Evolutionary conservation across 1,284 basidiomycete genomes (phyloP).

Genomic region (Tilletiaria anomala): DNA sequence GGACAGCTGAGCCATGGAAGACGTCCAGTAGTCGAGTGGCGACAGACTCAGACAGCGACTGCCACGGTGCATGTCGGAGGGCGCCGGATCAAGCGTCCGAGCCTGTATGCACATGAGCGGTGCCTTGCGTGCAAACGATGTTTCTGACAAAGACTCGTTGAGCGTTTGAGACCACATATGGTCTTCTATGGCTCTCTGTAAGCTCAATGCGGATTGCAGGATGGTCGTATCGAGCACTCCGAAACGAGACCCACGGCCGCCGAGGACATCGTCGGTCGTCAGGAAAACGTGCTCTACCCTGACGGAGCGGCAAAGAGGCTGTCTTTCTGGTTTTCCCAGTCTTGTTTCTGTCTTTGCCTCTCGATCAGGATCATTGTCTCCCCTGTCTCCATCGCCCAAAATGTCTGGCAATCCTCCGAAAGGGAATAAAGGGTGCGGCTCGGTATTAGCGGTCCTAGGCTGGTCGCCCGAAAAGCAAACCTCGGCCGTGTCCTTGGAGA

Average conservation of each 20-base stretch:
- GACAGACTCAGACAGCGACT: constrained; percentile 24
- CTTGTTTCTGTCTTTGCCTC: too few relatives aligned
- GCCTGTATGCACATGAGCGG: not conserved
- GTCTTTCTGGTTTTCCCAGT: too few relatives aligned
- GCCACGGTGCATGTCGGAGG: too few relatives aligned
- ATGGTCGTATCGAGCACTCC: constrained; percentile 27
- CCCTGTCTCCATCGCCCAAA: too few relatives aligned
- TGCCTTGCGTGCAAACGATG: not conserved
- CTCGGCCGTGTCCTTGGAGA: too few relatives aligned
- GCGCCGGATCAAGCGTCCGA: not conserved
- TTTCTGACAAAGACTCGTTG: not conserved
- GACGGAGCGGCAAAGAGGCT: too few relatives aligned
- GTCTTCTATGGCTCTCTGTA: constrained; percentile 20
- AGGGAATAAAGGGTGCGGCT: too few relatives aligned
- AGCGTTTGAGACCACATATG: not conserved
- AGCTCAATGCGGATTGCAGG: constrained; percentile 19
- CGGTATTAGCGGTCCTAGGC: too few relatives aligned
- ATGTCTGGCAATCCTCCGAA: too few relatives aligned
- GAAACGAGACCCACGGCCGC: constrained; percentile 20
- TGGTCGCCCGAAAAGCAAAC: too few relatives aligned
- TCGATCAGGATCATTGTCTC: too few relatives aligned
- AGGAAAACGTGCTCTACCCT: constrained; percentile 33
- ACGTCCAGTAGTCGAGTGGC: constrained; percentile 29
- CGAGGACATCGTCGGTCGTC: constrained; percentile 31
- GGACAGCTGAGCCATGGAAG: constrained; percentile 8